A percentile compares a stretch with the other conserved stretches of the same genome.
Evolutionary conservation across 2,329 filamentous ascomycete genomes (phyloP).

Genomic region (Lasiodiplodia citricola): DNA sequence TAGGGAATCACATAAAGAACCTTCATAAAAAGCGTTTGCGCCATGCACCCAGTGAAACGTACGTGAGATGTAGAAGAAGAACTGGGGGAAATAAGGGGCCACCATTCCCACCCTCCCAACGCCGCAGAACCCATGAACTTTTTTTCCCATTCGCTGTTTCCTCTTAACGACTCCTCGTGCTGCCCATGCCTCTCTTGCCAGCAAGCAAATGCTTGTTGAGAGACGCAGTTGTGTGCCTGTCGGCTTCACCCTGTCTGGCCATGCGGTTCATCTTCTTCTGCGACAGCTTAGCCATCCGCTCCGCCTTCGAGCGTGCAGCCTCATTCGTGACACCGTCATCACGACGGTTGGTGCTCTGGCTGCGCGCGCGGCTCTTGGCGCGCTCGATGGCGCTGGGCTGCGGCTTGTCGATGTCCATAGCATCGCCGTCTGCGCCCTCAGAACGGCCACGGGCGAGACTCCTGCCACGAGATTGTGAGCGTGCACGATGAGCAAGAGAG

Average conservation of each 20-base stretch:
- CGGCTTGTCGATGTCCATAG: constrained; percentile 69
- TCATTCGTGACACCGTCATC: constrained; percentile 78
- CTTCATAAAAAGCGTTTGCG: neutral
- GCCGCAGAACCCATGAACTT: constrained; percentile 13
- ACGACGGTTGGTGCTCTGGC: constrained; percentile 70
- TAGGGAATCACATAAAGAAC: constrained; percentile 21
- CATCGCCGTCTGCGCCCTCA: constrained; percentile 58
- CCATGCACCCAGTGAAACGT: constrained; percentile 9
- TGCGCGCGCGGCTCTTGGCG: constrained; percentile 74
- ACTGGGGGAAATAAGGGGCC: neutral
- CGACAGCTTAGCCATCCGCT: constrained; percentile 82
- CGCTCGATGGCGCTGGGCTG: constrained; percentile 48
- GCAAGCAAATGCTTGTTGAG: constrained; percentile 89
- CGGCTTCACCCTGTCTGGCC: constrained; percentile 94
- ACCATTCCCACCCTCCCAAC: constrained; percentile 11
- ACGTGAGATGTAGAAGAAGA: neutral
- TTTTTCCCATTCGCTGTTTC: neutral
- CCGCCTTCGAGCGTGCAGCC: constrained; percentile 74
- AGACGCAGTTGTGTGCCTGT: constrained; percentile 83
- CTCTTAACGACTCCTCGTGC: constrained; percentile 67
- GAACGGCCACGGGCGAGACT: constrained; percentile 67
- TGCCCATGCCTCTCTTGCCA: constrained; percentile 93
- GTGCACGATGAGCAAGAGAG: constrained; percentile 73
- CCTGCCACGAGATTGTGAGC: constrained; percentile 74
- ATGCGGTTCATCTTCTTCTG: constrained; percentile 99